phyloP scores from a whole-genome alignment of 163 green algal species.

The Chlorella variabilis region DNA sequence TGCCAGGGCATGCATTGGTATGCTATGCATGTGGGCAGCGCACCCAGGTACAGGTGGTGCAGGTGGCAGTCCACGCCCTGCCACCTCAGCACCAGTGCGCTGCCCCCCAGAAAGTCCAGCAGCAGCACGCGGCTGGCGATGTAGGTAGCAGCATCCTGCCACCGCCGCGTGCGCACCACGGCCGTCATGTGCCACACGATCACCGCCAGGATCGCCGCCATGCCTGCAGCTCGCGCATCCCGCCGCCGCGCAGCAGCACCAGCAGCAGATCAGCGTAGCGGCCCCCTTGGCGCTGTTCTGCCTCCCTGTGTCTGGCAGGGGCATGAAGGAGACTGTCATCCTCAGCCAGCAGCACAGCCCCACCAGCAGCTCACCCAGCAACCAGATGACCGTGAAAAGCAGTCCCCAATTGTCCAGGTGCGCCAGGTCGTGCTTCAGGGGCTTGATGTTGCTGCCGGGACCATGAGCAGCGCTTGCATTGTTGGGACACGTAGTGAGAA shows the following conservation, averaged over 20 bases:
- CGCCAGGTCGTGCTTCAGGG: slow-evolving; percentile 48
- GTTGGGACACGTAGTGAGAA: too few species aligned
- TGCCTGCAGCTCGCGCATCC: too few species aligned
- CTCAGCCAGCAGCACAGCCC: background rate
- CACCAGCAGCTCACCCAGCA: background rate
- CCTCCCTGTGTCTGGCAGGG: too few species aligned
- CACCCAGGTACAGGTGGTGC: slow-evolving; percentile 50
- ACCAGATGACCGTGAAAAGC: slow-evolving; percentile 22
- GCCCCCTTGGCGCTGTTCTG: too few species aligned
- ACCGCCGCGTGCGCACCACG: background rate
- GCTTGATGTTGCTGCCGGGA: slow-evolving; percentile 26
- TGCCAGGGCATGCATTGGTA: too few species aligned
- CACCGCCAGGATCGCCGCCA: slow-evolving; percentile 6
- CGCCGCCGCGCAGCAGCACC: too few species aligned
- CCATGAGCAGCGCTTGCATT: too few species aligned
- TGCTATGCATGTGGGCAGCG: too few species aligned
- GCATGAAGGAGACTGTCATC: too few species aligned
- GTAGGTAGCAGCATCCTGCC: slow-evolving; percentile 18
- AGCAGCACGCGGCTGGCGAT: slow-evolving; percentile 14
- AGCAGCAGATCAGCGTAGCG: too few species aligned
- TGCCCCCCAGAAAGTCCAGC: slow-evolving; percentile 30
- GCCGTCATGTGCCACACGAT: slow-evolving; percentile 18
- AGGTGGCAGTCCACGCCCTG: slow-evolving; percentile 34
- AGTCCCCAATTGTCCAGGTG: slow-evolving; percentile 41
- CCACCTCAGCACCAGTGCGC: slow-evolving; percentile 14